Evolutionary conservation across 2,329 filamentous ascomycete species (phyloP), one percentile per base, ranked within the genome.

Genomic region (Hortaea sp.): DNA sequence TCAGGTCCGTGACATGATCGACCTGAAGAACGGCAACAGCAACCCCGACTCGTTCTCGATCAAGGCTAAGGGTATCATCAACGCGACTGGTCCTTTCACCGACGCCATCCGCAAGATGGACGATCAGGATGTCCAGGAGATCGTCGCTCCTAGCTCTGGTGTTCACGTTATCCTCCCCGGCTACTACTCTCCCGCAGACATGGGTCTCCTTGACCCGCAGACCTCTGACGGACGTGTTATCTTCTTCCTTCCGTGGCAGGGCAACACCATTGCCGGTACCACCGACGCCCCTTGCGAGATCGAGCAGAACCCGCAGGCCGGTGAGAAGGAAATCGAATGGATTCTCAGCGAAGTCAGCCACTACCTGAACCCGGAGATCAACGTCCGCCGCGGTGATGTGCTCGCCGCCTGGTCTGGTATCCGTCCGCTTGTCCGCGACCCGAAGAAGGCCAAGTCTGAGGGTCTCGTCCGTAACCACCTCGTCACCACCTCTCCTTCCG

Each of bases 211-310:
- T 57, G 88, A 94, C 59, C 87, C 88, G 5, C 80, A 81, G 37
- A 92, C 88, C 1, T 94, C 87, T 1, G 88, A 94, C 61, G 88
- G 88, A 13, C 79, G 88, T 63, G 88, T 94, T 42, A 90, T 94
- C 61, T 94, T 94, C 78, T 94, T 94, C 75, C 74, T 94, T 37
- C 88, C 88, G 20, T 94, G 88, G 88, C 87, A 94, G 69, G 87
- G 87, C 42, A 92, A 92, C 69, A 94, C 87, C 10, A 92, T 94
- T 60, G 88, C 87, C 40, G 88, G 88, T 50, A 94, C 88, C 5
- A 94, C 87, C 6, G 88, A 94, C 62, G 82, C 84, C 35, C 81
- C 86, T 3, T 84, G 82, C 34, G 70, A 75, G 29, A 86, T 94
- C 54, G 78, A 77, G 5, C 72, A 75, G 37, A 84, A 90, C 57